phyloP scores from a whole-genome alignment of 371 early-diverging fungal species.

The Thermomucor indicae-seudaticae region DNA sequence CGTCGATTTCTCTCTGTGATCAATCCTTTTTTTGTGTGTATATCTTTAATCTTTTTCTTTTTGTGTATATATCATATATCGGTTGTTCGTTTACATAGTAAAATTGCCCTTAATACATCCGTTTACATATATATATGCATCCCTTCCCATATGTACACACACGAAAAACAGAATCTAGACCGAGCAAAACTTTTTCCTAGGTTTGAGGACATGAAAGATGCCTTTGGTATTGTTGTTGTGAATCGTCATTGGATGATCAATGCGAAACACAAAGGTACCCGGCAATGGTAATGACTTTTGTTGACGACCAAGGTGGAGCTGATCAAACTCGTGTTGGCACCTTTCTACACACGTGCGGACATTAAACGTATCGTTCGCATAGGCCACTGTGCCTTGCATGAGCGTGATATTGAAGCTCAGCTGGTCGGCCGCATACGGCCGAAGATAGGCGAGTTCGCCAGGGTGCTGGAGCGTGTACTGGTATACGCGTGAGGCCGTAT shows the following conservation, averaged over 20 bases:
- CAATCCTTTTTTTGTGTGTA: neutral
- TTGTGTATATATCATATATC: no score
- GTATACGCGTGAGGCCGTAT: slow-evolving; percentile 23
- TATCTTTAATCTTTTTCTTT: neutral
- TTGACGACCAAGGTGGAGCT: neutral
- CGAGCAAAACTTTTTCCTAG: no score
- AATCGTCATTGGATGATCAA: no score
- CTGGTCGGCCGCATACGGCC: slow-evolving; percentile 18
- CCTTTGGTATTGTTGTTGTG: no score
- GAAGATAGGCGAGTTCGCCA: neutral
- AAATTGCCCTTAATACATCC: no score
- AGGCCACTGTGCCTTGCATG: slow-evolving; percentile 30
- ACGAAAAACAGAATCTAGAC: no score
- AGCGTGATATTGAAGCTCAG: slow-evolving; percentile 24
- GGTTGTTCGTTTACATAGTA: no score
- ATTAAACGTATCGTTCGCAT: slow-evolving; percentile 31
- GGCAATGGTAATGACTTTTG: neutral
- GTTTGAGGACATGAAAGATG: no score
- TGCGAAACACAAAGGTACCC: neutral
- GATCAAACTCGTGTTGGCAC: slow-evolving; percentile 21
- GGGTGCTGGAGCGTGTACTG: neutral
- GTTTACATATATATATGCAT: no score
- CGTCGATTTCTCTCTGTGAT: slow-evolving; percentile 30
- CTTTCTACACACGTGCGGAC: slow-evolving; percentile 32
- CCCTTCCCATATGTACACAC: no score